Evolutionary conservation across 164 flowering plant species (phyloP).

Genomic region (Sextonia rubra): DNA sequence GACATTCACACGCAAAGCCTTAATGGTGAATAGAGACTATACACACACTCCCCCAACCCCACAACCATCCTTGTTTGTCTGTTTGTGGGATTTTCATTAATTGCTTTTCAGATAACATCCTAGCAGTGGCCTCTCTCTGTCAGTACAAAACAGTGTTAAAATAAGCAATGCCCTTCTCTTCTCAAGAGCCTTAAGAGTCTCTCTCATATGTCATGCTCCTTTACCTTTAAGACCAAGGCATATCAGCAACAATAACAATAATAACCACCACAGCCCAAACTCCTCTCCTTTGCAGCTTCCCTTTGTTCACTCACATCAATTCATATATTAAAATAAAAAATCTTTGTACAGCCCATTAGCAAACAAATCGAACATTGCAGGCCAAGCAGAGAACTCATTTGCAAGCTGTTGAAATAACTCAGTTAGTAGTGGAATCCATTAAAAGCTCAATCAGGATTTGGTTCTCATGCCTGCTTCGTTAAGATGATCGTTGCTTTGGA

Average conservation of each 20-base stretch:
- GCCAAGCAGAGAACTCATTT: slow-evolving; percentile 14
- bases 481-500: slow-evolving; percentile 4
- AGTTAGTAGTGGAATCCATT: slow-evolving; percentile 18
- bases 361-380: slow-evolving; percentile 26
- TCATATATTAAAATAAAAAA: slow-evolving; percentile 10
- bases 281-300: neutral
- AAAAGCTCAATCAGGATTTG: slow-evolving; percentile 17
- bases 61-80: slow-evolving; percentile 33
- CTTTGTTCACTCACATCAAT: slow-evolving; percentile 29
- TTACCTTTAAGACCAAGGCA: neutral
- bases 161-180: slow-evolving; percentile 26
- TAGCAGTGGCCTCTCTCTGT: slow-evolving; percentile 19
- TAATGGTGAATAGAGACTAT: slow-evolving; percentile 34
- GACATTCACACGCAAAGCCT: slow-evolving; percentile 47
- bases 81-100: slow-evolving; percentile 30
- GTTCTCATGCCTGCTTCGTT: slow-evolving; percentile 17
- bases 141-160: slow-evolving; percentile 21
- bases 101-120: slow-evolving; percentile 26
- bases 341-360: slow-evolving; percentile 28
- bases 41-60: slow-evolving; percentile 4
- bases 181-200: slow-evolving; percentile 3
- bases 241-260: slow-evolving; percentile 5
- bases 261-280: slow-evolving; percentile 4
- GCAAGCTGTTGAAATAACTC: slow-evolving; percentile 22
- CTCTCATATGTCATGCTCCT: neutral